Evolutionary conservation across 2,329 filamentous ascomycete species (phyloP), one percentile per base, ranked within the genome.

Genomic region (Cordyceps tenuipes): DNA sequence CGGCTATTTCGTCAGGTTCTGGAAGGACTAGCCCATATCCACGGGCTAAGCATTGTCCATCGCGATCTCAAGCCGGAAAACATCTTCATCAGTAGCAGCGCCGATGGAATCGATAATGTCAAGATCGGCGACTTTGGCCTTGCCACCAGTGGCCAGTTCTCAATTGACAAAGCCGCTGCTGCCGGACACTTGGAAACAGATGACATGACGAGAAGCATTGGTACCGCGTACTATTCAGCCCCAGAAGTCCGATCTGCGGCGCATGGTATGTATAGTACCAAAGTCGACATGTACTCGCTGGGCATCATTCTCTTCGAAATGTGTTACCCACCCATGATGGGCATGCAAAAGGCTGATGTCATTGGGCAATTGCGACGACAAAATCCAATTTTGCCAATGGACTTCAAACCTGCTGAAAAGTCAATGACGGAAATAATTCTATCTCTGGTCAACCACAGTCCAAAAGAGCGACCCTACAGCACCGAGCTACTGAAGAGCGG

Each of bases 221-320:
- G 84, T 8, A 99, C 94, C 15, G 87, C 90, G 0, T 88, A 94
- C 61, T 99, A 99, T 68, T 89, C 96, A 60, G 94, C 94, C 0
- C 94, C 94, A 0, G 94, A 99, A 72, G 84, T 99, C 60, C 86
- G 89, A 62, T 91, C 90, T 1, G 82, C 82, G 6, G 86, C 86
- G 6, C 82, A 82, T 36, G 88, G 88, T 3, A 86, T 86, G 63
- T 97, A 97, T 71, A 95, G 90, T 62, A 87, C 90, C 61, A 97
- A 97, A 72, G 92, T 97, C 1, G 94, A 99, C 82, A 97, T 99
- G 93, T 99, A 94, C 70, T 97, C 93, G 0, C 79, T 99, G 47
- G 94, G 94, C 0, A 89, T 99, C 64, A 97, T 99, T 61, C 96
- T 99, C 75, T 97, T 97, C 66, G 94, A 99, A 73, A 99, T 99